phyloP scores from a whole-genome alignment of 2,329 filamentous ascomycete genomes.

The Blumeria graminis region DNA sequence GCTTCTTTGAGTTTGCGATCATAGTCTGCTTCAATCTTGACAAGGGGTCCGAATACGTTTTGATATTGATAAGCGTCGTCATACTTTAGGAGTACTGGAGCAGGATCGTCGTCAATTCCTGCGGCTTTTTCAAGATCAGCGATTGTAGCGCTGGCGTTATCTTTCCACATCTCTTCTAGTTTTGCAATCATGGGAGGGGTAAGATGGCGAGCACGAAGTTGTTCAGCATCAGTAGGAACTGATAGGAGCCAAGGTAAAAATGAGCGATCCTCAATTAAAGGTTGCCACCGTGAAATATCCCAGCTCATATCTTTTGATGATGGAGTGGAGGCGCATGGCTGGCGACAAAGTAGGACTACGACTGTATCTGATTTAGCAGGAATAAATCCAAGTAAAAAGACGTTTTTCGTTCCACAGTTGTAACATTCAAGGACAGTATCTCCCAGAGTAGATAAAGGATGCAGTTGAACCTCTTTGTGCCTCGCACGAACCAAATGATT shows the following conservation, averaged over 20 bases:
- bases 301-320: conserved; percentile 99
- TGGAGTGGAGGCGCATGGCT: conserved; percentile 81
- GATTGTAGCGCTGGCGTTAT: conserved; percentile 70
- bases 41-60: conserved; percentile 90
- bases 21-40: conserved; percentile 98
- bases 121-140: conserved; percentile 77
- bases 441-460: conserved; percentile 75
- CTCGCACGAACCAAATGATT: conserved; percentile 92
- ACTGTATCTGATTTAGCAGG: conserved; percentile 97
- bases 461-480: conserved; percentile 95
- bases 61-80: conserved; percentile 97
- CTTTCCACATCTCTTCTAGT: conserved; percentile 96
- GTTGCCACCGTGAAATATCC: conserved; percentile 96
- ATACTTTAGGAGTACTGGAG: conserved; percentile 77
- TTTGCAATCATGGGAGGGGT: conserved; percentile 89
- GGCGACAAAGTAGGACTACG: conserved; percentile 84
- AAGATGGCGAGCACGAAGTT: conserved; percentile 79
- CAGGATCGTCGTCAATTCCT: conserved; percentile 83
- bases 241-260: conserved; percentile 87
- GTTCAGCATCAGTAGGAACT: conserved; percentile 76
- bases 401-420: conserved; percentile 98
- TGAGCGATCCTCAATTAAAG: conserved; percentile 85
- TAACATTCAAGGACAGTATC: conserved; percentile 97
- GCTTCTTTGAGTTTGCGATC: conserved; percentile 97
- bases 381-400: conserved; percentile 92